These are phyloP conservation scores for Epichloe coenophiala DNA, from an alignment of 2,329 filamentous ascomycete genomes.

Conservation along the genomic window DNA sequence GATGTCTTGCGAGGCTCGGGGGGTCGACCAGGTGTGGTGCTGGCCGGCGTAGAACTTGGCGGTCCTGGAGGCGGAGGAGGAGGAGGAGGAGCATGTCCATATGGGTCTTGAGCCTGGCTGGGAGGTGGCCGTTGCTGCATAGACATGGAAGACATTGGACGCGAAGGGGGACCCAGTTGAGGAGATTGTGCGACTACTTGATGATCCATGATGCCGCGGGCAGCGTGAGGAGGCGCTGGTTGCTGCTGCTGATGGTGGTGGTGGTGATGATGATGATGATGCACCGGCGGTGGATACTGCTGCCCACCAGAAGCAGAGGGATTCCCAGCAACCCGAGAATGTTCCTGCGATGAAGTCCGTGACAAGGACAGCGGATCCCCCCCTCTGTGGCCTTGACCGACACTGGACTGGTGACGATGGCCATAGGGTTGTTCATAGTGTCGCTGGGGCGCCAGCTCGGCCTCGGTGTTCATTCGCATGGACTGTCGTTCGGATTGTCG, in stretches of 20 bases:
- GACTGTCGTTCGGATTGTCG: conserved; percentile 15
- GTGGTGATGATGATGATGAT: conserved; percentile 13
- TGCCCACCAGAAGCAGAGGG: conserved; percentile 13
- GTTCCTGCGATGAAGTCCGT: conserved; percentile 27
- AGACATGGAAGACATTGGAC: conserved; percentile 23
- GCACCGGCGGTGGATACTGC: conserved; percentile 16
- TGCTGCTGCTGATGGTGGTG: not conserved
- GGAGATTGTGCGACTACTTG: conserved; percentile 24
- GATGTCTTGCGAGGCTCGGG: conserved; percentile 45
- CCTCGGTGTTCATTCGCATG: conserved; percentile 36
- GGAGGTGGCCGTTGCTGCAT: conserved; percentile 22
- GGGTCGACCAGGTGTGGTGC: conserved; percentile 21
- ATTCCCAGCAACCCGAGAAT: conserved; percentile 23
- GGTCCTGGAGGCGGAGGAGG: conserved; percentile 15
- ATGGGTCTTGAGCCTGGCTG: conserved; percentile 18
- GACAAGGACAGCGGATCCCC: conserved; percentile 27
- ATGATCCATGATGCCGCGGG: conserved; percentile 26
- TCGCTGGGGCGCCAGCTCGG: conserved; percentile 26
- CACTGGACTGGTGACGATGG: conserved; percentile 25
- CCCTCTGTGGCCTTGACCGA: conserved; percentile 21
- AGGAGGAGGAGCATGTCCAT: conserved; percentile 15
- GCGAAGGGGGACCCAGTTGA: conserved; percentile 25
- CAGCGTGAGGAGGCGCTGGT: not conserved
- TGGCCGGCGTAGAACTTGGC: not conserved
- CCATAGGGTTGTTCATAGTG: conserved; percentile 31